Evolutionary conservation across 2,329 filamentous ascomycete genomes (phyloP).

Genomic region (Lecanosticta acicola): DNA sequence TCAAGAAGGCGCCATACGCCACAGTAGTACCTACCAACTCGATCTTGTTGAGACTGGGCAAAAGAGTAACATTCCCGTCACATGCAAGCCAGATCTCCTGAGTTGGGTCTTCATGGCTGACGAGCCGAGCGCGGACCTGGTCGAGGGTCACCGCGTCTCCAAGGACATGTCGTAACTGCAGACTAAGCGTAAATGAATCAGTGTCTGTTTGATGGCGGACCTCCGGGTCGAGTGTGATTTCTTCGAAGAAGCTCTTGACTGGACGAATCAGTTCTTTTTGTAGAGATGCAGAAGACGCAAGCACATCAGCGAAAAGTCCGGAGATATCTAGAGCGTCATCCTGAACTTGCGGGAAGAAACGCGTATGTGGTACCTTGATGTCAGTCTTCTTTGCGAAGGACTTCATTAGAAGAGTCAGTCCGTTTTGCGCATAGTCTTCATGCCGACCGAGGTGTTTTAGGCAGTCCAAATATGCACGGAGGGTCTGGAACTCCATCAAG

Average conservation of each 20-base stretch:
- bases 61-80: constrained; percentile 43
- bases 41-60: constrained; percentile 51
- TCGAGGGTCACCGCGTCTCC: constrained; percentile 64
- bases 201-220: constrained; percentile 63
- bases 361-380: constrained; percentile 1
- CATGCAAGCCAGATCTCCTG: constrained; percentile 64
- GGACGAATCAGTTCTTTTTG: constrained; percentile 61
- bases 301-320: constrained; percentile 39
- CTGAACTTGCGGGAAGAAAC: constrained; percentile 34
- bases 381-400: constrained; percentile 46
- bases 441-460: constrained; percentile 68
- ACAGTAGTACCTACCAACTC: constrained; percentile 51
- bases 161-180: constrained; percentile 67
- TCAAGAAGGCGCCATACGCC: constrained; percentile 66
- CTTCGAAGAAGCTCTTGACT: constrained; percentile 67
- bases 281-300: constrained; percentile 46
- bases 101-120: constrained; percentile 50
- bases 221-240: constrained; percentile 61
- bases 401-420: constrained; percentile 69
- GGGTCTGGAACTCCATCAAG: constrained; percentile 71
- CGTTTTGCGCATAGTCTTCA: constrained; percentile 72
- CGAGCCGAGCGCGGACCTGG: constrained; percentile 58
- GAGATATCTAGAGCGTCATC: constrained; percentile 28
- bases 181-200: constrained; percentile 67
- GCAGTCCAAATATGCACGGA: constrained; percentile 79